Evolutionary conservation across 257 asterid species (phyloP), one percentile per base, ranked within the genome.

Genomic region (Nyctanthes arbortristis): DNA sequence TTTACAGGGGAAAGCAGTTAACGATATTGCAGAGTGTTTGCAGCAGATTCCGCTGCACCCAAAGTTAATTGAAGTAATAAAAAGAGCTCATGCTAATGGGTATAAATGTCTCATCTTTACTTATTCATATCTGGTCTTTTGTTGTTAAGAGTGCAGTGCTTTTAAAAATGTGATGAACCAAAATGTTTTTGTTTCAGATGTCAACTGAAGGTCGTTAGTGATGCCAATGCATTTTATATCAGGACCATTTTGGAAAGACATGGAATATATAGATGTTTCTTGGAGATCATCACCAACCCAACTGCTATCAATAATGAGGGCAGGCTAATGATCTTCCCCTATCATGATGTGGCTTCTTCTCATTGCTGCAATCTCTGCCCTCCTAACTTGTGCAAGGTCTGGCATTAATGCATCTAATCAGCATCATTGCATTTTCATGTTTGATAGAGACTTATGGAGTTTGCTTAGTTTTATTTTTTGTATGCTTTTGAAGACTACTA

Each of bases 361-460:
- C 92, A 89, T 72, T 81, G 84, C 52, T 92, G 96, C 67, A 43
- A 61, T 75, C 89, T 82, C 16, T 92, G 96, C 76, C 96, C 98
- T 66, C 83, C 88, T 65, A 89, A 89, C 77, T 69, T 92, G 76
- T 92, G 98, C 88, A 92, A 92, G 96, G 97, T 89, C n/a, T n/a
- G n/a, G n/a, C n/a, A n/a, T n/a, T n/a, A n/a, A n/a, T n/a, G n/a
- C n/a, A n/a, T n/a, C n/a, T n/a, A n/a, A n/a, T n/a, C n/a, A n/a
- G n/a, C n/a, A n/a, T n/a, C n/a, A n/a, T n/a, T n/a, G n/a, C n/a
- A 77, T 28, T 24, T 13, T 22, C 6, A 22, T 52, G n/a, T n/a
- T n/a, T n/a, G n/a, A n/a, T n/a, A n/a, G n/a, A n/a, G n/a, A n/a
- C n/a, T n/a, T n/a, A n/a, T n/a, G n/a, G n/a, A n/a, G n/a, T 20